A percentile compares a stretch with the other conserved stretches of the same genome.
Conservation (phyloP, 441 rosid genomes). For the Lagerstroemia fauriei region DNA sequence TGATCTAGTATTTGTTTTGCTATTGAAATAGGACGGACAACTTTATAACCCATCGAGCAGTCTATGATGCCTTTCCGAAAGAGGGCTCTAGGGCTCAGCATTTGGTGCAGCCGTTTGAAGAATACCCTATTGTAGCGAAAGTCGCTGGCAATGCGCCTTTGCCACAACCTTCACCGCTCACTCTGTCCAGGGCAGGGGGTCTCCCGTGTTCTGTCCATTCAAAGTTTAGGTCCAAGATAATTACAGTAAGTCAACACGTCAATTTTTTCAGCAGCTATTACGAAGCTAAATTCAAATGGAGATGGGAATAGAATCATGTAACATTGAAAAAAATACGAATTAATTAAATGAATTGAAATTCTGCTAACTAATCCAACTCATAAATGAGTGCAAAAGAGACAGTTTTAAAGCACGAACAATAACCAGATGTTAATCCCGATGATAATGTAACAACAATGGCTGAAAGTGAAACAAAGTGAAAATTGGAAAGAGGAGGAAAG, state of each 20-base stretch:
- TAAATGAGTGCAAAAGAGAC: too few relatives aligned
- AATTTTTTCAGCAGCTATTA: not conserved
- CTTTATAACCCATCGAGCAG: constrained; percentile 67
- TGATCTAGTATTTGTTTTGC: not conserved
- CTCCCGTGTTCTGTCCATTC: constrained; percentile 62
- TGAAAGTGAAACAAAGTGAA: too few relatives aligned
- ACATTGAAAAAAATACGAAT: too few relatives aligned
- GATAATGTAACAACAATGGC: too few relatives aligned
- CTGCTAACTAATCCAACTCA: too few relatives aligned
- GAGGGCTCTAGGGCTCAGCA: constrained; percentile 54
- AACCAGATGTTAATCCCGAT: too few relatives aligned
- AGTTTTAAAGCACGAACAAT: too few relatives aligned
- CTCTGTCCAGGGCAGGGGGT: constrained; percentile 60
- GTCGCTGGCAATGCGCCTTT: constrained; percentile 27
- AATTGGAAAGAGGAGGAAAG: too few relatives aligned
- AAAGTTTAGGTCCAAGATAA: constrained; percentile 54
- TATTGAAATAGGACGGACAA: constrained; percentile 59
- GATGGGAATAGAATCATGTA: too few relatives aligned
- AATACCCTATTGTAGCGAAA: not conserved
- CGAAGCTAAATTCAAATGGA: too few relatives aligned
- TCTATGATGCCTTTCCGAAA: constrained; percentile 69
- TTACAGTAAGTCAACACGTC: not conserved
- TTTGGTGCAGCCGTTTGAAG: constrained; percentile 8
- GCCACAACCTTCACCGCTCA: constrained; percentile 45
- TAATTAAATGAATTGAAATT: too few relatives aligned